These are phyloP conservation scores for Rubia occidens DNA, from an alignment of 305 asterid genomes.

Conservation along the genomic window DNA sequence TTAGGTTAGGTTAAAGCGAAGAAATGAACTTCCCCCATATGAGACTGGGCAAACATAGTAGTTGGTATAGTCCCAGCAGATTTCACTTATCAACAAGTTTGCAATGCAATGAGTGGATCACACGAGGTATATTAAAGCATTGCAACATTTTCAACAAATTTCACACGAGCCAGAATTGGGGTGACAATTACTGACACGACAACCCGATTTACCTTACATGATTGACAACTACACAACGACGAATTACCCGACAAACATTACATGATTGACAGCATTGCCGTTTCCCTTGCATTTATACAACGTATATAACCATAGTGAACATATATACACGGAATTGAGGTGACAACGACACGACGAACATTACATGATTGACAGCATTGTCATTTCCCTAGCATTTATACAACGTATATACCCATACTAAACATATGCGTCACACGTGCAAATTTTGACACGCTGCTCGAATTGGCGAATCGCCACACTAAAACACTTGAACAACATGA, in stretches of 20 bases:
- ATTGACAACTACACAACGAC: too few species aligned
- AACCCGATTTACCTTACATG: neutral
- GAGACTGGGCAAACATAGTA: neutral
- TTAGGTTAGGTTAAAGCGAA: neutral
- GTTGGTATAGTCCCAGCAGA: neutral
- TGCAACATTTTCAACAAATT: neutral
- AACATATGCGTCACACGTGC: neutral
- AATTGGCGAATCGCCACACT: neutral
- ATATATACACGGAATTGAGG: neutral
- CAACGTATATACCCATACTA: neutral
- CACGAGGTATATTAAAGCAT: neutral
- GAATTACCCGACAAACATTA: too few species aligned
- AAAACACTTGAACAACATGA: neutral
- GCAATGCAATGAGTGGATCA: neutral
- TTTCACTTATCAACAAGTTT: slow-evolving; percentile 3
- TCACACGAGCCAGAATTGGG: neutral
- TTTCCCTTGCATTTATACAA: neutral
- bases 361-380: neutral
- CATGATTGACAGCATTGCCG: neutral
- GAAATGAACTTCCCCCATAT: neutral
- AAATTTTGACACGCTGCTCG: neutral
- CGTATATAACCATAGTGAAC: neutral
- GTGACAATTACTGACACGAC: neutral
- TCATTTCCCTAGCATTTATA: neutral
- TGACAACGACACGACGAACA: too few species aligned